Base-by-base conservation (phyloP, 352 stramenopile genomes). In the Paralagenidium karlingii region DNA sequence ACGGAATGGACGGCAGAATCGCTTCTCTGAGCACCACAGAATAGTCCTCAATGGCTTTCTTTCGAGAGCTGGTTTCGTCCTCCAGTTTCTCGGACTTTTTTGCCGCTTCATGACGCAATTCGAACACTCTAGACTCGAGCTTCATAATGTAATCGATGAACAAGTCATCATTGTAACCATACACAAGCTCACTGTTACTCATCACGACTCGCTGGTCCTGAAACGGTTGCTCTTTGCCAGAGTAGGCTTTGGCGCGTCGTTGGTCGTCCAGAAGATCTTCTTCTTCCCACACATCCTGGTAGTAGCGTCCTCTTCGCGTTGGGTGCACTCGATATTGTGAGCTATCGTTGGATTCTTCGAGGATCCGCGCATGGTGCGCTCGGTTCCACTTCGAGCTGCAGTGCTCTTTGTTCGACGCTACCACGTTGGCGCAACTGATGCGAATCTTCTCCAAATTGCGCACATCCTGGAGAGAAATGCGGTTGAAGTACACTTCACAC, bases 231-330 rank as follows among this genome's bases (percentile, higher is more conserved):
- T 69, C 67, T 51, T 68, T 59, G 36, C 58, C 47, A 3, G 40
- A 26, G 26, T 45, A 24, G 13, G 21, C 21, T 31, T 43, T 43
- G 46, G 27, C 49, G 56, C 55, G 61, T 38, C 46, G 51, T 30
- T 68, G 41, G 3, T n/a, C 16, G 9, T 39, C 36, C 15, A 86
- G 34, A 54, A 71, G 84, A 25, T 86, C 71, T 13, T 55, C 57
- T 53, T 92, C 79, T 28, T 82, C 68, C 79, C 79, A 92, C 40
- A 73, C 47, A 22, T 90, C 79, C 15, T 55, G 66, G 40, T 89
- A 92, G 21, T 37, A 68, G 24, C 76, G 71, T 6, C 79, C 79
- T 18, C 78, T 59, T n/a, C n/a, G n/a, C n/a, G n/a, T n/a, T n/a
- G n/a, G n/a, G n/a, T n/a, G n/a, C n/a, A n/a, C n/a, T n/a, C n/a